Percentiles rank a stretch among this genome's conserved stretches.
Evolutionary conservation across 805 yeast genomes (phyloP).

Genomic region (Sugiyamaella mastotermitis): DNA sequence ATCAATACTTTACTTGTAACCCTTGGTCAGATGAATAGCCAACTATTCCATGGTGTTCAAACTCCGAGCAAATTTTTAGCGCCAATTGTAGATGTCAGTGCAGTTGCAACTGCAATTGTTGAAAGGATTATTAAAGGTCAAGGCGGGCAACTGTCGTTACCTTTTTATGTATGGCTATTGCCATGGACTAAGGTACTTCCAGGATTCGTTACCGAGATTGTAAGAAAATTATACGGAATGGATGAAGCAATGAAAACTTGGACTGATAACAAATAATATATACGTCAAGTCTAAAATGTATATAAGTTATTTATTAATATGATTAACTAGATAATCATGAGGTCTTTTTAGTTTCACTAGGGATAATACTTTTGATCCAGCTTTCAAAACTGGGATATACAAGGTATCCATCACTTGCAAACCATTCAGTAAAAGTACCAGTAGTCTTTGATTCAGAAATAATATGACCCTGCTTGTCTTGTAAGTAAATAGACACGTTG

Average conservation of each 20-base stretch:
- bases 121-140: conserved; percentile 50
- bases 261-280: no score
- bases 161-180: conserved; percentile 15
- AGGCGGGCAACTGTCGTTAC: conserved; percentile 17
- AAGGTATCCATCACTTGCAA: conserved; percentile 20
- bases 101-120: conserved; percentile 59
- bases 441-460: conserved; percentile 1
- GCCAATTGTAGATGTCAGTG: conserved; percentile 66
- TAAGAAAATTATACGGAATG: conserved; percentile 13
- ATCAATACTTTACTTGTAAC: conserved; percentile 71
- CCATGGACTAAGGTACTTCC: conserved; percentile 14
- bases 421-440: conserved; percentile 21
- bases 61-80: conserved; percentile 77
- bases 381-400: conserved; percentile 17
- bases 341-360: not conserved
- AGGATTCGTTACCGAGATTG: conserved; percentile 8
- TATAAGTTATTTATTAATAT: no score
- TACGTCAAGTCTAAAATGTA: no score
- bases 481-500: conserved; percentile 13
- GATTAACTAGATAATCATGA: not conserved
- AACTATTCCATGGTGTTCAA: conserved; percentile 63
- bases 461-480: conserved; percentile 11
- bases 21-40: conserved; percentile 80
- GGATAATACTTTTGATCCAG: not conserved
- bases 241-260: conserved; percentile 18